Conservation (phyloP, 1,284 basidiomycete genomes). For the Microbotryum lychnidis-dioicae region DNA sequence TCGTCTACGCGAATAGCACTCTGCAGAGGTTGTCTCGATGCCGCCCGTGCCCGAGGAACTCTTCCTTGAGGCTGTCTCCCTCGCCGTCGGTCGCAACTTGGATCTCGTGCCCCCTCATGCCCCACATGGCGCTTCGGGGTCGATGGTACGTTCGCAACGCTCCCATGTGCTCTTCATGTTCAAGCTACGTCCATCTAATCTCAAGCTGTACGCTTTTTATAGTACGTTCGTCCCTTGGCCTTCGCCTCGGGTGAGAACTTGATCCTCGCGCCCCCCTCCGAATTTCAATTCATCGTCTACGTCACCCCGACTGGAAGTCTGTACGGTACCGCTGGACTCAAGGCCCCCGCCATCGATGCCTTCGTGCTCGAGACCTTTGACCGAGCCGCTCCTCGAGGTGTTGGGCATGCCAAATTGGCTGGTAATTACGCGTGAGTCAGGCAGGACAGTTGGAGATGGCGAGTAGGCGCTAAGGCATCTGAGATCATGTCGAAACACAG, state of each 20-base stretch:
- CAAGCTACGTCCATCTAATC: background rate
- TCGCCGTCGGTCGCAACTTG: constrained; percentile 39
- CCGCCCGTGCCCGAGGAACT: constrained; percentile 34
- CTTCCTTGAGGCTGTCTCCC: constrained; percentile 34
- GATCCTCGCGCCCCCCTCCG: constrained; percentile 35
- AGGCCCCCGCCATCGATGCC: constrained; percentile 38
- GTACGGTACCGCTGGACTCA: constrained; percentile 36
- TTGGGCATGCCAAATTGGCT: constrained; percentile 38
- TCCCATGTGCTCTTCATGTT: background rate
- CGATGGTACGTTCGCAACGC: constrained; percentile 17
- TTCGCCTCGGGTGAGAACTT: constrained; percentile 38
- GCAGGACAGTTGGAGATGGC: too few species aligned
- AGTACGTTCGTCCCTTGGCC: constrained; percentile 34
- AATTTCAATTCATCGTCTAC: constrained; percentile 41
- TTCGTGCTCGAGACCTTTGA: constrained; percentile 40
- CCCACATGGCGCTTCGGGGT: constrained; percentile 18
- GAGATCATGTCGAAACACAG: background rate
- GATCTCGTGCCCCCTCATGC: constrained; percentile 39
- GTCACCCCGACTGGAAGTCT: constrained; percentile 40
- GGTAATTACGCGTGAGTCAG: constrained; percentile 5
- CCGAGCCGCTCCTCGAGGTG: constrained; percentile 34
- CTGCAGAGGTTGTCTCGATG: constrained; percentile 37
- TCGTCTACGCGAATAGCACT: constrained; percentile 19
- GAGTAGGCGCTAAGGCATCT: too few species aligned
- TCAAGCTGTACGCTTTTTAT: background rate